Base-by-base conservation (phyloP, 2,329 filamentous ascomycete species). In the Chaetothyriales sp. region DNA sequence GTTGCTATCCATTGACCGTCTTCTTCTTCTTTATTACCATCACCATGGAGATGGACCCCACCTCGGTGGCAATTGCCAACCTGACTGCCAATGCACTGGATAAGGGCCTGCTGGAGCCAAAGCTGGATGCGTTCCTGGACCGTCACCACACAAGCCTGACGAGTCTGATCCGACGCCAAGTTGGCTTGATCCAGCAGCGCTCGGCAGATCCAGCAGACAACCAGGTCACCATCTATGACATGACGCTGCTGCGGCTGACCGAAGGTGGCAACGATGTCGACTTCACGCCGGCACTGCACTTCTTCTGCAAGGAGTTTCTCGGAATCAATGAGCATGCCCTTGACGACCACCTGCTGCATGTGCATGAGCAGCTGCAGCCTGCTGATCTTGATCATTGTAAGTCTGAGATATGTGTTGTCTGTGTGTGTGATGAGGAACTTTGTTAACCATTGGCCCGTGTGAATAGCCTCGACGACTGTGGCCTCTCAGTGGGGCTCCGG, bases 161-260 rank as follows among this genome's bases (percentile, higher is more conserved):
- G 42, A 56, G 63, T 26, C 60, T 67, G 15, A 49, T 71, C 43
- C 59, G 58, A 19, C 65, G 64, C 44, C 66, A 69, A 51, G 50
- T 67, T 15, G 55, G 57, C 8, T 55, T 68, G 22, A 59, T 69
- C 52, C 62, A 61, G 44, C 59, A 60, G 22, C 68, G 68, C 46
- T 65, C 65, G 1, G 61, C 63, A 49, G 55, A 58, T 3, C 57
- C 65, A 18, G 59, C 65, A 28, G 63, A 67, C 43, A 62, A 60
- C 5, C 62, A 70, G 49, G 54, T 70, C 51, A 70, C 65, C 1
- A 55, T 70, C 53, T 70, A 65, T 28, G 69, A 71, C 56, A 65
- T 62, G 50, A 62, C 64, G n/a, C 53, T 71, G 18, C 48, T 70
- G 43, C 51, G 58, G 7, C 57, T 70, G 28, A 66, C 63, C 10